Conservation (phyloP, 192 early-diverging fungal species). For the Rhizoclosmatium sp. region DNA sequence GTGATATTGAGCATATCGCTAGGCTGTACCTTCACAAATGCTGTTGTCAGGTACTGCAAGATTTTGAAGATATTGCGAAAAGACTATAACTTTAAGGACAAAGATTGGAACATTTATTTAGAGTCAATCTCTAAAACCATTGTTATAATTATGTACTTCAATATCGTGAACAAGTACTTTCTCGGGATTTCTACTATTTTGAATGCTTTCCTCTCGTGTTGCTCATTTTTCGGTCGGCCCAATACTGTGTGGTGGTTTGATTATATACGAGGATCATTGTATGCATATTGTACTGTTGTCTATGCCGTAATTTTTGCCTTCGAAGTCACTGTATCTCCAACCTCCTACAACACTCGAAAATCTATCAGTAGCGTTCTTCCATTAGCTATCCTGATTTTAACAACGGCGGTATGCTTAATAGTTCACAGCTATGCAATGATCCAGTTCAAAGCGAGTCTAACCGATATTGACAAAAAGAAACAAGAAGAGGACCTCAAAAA, state of each 20-base stretch:
- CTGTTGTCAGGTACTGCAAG: constrained; percentile 26
- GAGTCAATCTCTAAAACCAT: constrained; percentile 21
- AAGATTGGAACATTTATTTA: constrained; percentile 22
- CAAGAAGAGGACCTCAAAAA: constrained; percentile 25
- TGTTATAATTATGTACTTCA: constrained; percentile 23
- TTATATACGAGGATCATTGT: constrained; percentile 6
- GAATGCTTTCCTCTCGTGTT: constrained; percentile 1
- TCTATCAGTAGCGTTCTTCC: background rate
- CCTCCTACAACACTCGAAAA: background rate
- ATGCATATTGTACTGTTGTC: constrained; percentile 13
- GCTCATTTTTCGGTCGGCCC: constrained; percentile 17
- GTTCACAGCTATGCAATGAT: constrained; percentile 18
- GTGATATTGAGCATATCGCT: background rate
- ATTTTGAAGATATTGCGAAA: constrained; percentile 19
- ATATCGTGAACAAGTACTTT: constrained; percentile 8
- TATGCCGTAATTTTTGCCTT: background rate
- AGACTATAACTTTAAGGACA: constrained; percentile 18
- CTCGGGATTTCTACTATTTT: background rate
- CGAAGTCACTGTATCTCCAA: background rate
- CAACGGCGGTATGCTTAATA: background rate
- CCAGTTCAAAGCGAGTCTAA: constrained; percentile 1
- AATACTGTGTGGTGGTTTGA: constrained; percentile 22
- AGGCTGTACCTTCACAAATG: constrained; percentile 9
- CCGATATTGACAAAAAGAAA: constrained; percentile 13
- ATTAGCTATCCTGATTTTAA: background rate